Base-by-base conservation (phyloP, 2,329 filamentous ascomycete species). In the Colletotrichum spaethianum region DNA sequence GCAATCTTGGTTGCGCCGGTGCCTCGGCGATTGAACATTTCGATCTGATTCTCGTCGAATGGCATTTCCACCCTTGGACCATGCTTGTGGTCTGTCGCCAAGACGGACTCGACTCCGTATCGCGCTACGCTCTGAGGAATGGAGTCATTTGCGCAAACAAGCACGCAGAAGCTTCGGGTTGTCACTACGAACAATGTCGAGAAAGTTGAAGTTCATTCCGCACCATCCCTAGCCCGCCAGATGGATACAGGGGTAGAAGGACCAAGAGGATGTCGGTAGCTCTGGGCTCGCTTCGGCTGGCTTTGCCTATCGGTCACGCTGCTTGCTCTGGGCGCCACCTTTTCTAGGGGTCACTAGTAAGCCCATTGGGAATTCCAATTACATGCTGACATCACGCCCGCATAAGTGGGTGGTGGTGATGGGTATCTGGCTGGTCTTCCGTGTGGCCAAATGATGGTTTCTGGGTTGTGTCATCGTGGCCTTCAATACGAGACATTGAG, bases 381-480 rank as follows among this genome's bases (percentile, higher is more conserved):
- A 26, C 46, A 40, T 31, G 40, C 52, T 66, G 52, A 66, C 42
- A 48, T 28, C 50, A 59, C 40, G 12, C 28, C 9, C 28, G 63
- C 50, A 59, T 44, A 36, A 46, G 40, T 11, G 50, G 50, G 36
- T 8, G n/a, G 36, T 11, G 40, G 31, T 33, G 23, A 40, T 66
- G 9, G 14, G 52, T 12, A 44, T 33, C n/a, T 26, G 40, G 60
- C 18, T 31, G 44, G 28, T n/a, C 44, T 50, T 61, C 6, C 60
- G n/a, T 11, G 23, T 44, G 31, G 26, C 33, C 33, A 20, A 38
- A 8, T 20, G 31, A 40, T 11, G 18, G 23, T 52, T 52, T 40
- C 12, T 11, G 9, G 16, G 31, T 4, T 16, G 14, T 52, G 16
- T 28, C 33, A 14, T 62, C 44, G 16, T 26, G n/a, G 8, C 12